Base-by-base conservation (phyloP, 2,329 filamentous ascomycete genomes). In the Fusarium sp. region DNA sequence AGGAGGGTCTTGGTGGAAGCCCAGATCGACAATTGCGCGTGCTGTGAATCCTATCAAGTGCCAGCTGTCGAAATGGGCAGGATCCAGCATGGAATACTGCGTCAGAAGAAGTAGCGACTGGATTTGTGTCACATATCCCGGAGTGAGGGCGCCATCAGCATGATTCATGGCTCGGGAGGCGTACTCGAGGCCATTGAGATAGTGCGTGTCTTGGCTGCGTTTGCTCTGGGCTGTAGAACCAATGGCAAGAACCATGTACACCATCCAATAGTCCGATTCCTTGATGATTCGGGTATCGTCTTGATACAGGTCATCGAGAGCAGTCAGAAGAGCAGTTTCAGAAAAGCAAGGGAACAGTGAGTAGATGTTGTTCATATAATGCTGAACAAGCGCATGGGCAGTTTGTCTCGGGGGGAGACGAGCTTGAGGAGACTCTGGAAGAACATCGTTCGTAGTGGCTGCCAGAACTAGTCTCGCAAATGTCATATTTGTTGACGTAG, bases 1-100 rank as follows among this genome's bases (percentile, higher is more conserved):
- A 1, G 92, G 91, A 5, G 94, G 94, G 71, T 98, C 95, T 80
- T 98, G 95, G 78, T 98, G 96, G 60, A 97, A 90, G 9, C 96
- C 96, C 31, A 98, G 82, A 80, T 99, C 96, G 22, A 98, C 88
- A 75, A 95, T 90, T 7, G 94, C 93, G 60, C 95, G 89, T 40
- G 93, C 93, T 8, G 95, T 94, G 77, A 96, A 94, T 8, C 95
- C 96, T 57, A 98, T 92, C 65, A 98, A 81, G 69, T 96, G 94
- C 94, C 96, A 98, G 73, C 92, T 94, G 75, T 97, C 94, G 75
- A 97, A 98, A 76, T 97, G 94, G 42, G 91, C 88, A 3, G 95
- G 94, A 73, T 98, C 94, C 50, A 97, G 84, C 83, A 96, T 92
- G 5, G 95, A 91, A 78, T 97, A 98, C 73, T 97, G 90, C 0